phyloP scores from a whole-genome alignment of 345 rosid species.

The Lagerstroemia speciosa region DNA sequence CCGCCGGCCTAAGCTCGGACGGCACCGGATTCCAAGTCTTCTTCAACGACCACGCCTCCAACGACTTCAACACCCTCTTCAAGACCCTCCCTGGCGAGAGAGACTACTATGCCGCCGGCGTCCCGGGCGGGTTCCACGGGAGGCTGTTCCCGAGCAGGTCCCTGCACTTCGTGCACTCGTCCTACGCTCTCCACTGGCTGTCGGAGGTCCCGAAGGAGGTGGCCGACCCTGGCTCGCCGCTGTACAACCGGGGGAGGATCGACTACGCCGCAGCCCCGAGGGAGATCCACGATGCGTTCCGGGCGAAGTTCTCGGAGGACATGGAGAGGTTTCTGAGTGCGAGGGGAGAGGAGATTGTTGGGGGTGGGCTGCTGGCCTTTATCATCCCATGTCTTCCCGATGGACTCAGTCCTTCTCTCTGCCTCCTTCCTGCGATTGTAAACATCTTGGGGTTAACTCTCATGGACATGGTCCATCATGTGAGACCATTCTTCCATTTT shows the following conservation, averaged over 20 bases:
- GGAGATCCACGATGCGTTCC: conserved; percentile 28
- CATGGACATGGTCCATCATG: conserved; percentile 25
- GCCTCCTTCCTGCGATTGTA: conserved; percentile 15
- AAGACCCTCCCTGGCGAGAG: conserved; percentile 9
- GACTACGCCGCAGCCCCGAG: conserved; percentile 22
- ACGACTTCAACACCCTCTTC: conserved; percentile 40
- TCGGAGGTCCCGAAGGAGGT: conserved; percentile 33
- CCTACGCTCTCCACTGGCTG: conserved; percentile 35
- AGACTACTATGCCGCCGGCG: too few species aligned
- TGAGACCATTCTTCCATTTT: not conserved
- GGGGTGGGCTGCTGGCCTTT: conserved; percentile 30
- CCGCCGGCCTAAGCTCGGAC: not conserved
- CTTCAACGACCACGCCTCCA: conserved; percentile 25
- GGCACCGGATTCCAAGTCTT: conserved; percentile 23
- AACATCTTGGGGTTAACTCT: conserved; percentile 21
- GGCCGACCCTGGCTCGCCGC: conserved; percentile 23
- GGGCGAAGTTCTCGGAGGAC: conserved; percentile 28
- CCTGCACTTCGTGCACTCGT: conserved; percentile 9
- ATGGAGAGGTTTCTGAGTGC: conserved; percentile 30
- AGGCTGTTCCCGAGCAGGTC: conserved; percentile 6
- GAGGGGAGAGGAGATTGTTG: conserved; percentile 28
- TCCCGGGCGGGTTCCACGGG: conserved; percentile 3
- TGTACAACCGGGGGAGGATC: conserved; percentile 39
- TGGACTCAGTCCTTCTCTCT: conserved; percentile 20
- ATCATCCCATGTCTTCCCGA: conserved; percentile 19